Conservation (phyloP, 169 alveolate species). For the Cyclospora cayetanensis region DNA sequence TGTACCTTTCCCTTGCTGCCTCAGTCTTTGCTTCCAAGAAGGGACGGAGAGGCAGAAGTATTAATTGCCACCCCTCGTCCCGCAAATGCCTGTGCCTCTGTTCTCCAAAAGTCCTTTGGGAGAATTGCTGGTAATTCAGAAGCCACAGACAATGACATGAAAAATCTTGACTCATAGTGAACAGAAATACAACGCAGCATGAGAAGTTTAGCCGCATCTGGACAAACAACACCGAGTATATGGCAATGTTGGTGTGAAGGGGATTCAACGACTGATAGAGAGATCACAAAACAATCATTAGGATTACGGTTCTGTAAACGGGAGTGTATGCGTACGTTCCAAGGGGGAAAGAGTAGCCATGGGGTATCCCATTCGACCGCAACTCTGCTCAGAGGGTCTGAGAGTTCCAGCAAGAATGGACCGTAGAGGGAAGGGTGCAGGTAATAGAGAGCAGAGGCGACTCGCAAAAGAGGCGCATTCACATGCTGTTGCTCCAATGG, state of each 20-base stretch:
- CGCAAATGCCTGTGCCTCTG: neutral
- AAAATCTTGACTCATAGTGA: neutral
- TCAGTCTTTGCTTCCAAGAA: neutral
- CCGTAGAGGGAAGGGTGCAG: slow-evolving; percentile 48
- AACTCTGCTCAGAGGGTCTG: slow-evolving; percentile 13
- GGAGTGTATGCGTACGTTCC: neutral
- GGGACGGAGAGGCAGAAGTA: neutral
- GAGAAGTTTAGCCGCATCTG: no score
- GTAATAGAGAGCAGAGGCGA: neutral
- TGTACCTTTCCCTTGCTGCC: neutral
- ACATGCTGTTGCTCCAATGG: slow-evolving; percentile 55
- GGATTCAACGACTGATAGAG: no score
- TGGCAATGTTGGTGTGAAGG: no score
- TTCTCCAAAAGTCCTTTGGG: neutral
- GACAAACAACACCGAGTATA: no score
- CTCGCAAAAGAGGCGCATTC: slow-evolving; percentile 31
- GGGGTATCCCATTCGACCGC: slow-evolving; percentile 53
- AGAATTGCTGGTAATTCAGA: neutral
- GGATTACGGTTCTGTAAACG: no score
- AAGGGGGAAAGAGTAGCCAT: slow-evolving; percentile 56
- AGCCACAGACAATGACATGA: neutral
- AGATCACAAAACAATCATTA: no score
- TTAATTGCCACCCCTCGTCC: neutral
- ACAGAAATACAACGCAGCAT: neutral
- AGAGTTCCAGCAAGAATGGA: slow-evolving; percentile 40